Conservation (phyloP, 352 stramenopile genomes). For the Globisporangium spiculum region DNA sequence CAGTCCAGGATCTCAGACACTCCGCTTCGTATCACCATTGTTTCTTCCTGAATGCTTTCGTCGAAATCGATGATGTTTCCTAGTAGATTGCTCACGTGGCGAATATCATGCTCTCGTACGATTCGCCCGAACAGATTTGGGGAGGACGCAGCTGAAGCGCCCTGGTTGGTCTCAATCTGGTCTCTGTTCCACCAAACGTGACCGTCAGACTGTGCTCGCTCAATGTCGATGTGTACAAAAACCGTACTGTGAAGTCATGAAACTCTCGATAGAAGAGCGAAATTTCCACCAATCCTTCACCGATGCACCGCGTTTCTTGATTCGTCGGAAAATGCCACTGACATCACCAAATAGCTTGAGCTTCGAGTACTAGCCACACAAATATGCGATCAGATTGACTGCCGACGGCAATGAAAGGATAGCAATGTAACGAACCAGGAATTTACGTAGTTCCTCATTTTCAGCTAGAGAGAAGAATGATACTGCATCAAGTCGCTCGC, state of each 20-base stretch:
- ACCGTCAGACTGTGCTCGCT: slow-evolving; percentile 2
- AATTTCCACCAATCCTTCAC: slow-evolving; percentile 68
- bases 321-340: slow-evolving; percentile 52
- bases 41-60: slow-evolving; percentile 59
- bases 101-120: slow-evolving; percentile 35
- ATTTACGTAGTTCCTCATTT: slow-evolving; percentile 56
- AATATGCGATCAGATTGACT: slow-evolving; percentile 8
- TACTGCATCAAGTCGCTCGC: slow-evolving; percentile 52
- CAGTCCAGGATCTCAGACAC: slow-evolving; percentile 72
- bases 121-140: slow-evolving; percentile 34
- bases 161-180: slow-evolving; percentile 23
- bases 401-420: not conserved
- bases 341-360: slow-evolving; percentile 70
- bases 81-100: slow-evolving; percentile 75
- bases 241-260: slow-evolving; percentile 55
- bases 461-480: slow-evolving; percentile 51
- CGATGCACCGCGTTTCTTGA: slow-evolving; percentile 63
- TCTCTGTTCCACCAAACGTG: slow-evolving; percentile 18
- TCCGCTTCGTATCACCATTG: slow-evolving; percentile 62
- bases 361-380: slow-evolving; percentile 37
- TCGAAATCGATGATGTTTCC: slow-evolving; percentile 85
- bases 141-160: slow-evolving; percentile 4
- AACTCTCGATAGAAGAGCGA: slow-evolving; percentile 53
- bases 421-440: slow-evolving; percentile 33
- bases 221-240: not conserved